These are phyloP conservation scores for Zea luxurians DNA, from an alignment of 176 grass and related monocot genomes.

Conservation along the genomic window DNA sequence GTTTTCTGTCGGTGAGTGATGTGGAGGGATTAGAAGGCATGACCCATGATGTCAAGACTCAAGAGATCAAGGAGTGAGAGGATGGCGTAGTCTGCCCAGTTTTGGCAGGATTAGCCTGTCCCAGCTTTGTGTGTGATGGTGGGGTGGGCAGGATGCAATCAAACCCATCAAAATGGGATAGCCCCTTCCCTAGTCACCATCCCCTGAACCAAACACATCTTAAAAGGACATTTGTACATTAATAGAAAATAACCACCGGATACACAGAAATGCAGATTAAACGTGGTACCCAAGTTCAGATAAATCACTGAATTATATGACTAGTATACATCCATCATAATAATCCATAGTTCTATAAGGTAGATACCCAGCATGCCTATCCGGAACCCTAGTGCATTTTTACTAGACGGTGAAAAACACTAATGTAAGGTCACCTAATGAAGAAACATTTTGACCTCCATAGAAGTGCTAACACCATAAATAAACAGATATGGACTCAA, in stretches of 20 bases:
- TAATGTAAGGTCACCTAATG: constrained; percentile 2
- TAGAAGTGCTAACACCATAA: background rate
- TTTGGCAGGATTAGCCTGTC: too few relatives aligned
- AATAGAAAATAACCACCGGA: background rate
- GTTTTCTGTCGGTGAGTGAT: background rate
- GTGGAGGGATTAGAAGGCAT: background rate
- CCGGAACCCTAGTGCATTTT: background rate
- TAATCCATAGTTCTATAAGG: background rate
- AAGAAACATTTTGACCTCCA: background rate
- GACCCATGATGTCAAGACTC: background rate
- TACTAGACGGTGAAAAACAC: background rate
- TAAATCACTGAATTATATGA: background rate
- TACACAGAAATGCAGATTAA: background rate
- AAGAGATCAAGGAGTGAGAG: background rate
- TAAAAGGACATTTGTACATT: background rate
- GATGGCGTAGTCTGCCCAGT: too few relatives aligned
- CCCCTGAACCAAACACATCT: background rate
- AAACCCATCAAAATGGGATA: background rate
- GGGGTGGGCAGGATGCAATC: background rate
- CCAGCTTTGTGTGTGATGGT: too few relatives aligned
- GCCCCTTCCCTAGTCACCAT: too few relatives aligned
- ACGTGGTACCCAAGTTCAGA: background rate
- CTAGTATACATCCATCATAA: background rate
- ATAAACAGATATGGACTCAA: constrained; percentile 16
- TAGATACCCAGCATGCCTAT: background rate